Percentiles rank a stretch among this genome's conserved stretches.
These are phyloP conservation scores for Verticillium nubilum DNA, from an alignment of 2,329 filamentous ascomycete genomes.

Conservation along the genomic window DNA sequence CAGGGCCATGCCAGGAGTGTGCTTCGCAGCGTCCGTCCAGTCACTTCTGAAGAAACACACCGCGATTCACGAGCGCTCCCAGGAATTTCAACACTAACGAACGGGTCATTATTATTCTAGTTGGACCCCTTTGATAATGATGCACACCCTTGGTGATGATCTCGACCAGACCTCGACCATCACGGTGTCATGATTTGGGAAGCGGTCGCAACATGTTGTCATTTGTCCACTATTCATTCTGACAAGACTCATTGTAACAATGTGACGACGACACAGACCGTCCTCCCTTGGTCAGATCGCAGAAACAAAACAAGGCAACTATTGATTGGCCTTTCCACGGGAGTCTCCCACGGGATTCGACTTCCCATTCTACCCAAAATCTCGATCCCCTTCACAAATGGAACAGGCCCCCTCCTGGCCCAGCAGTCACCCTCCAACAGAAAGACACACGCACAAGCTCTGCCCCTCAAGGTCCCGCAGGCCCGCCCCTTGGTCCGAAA, in stretches of 20 bases:
- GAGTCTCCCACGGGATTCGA: neutral
- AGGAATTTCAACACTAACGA: neutral
- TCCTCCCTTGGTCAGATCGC: neutral
- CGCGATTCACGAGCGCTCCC: neutral
- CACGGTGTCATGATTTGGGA: neutral
- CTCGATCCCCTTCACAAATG: neutral
- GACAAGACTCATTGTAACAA: no score
- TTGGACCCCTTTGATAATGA: neutral
- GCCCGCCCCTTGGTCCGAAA: conserved; percentile 2
- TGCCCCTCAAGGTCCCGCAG: neutral
- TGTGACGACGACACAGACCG: no score
- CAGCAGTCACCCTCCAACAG: neutral
- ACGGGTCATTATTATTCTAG: neutral
- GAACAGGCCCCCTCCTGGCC: neutral
- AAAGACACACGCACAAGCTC: neutral
- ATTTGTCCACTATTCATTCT: no score
- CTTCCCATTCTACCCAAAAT: neutral
- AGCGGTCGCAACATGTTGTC: neutral
- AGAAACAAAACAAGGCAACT: neutral
- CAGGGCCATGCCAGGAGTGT: neutral
- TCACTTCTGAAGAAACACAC: neutral
- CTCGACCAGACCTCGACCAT: neutral
- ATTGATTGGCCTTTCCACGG: neutral
- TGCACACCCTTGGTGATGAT: neutral
- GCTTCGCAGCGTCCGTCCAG: neutral